Evolutionary conservation across 225 moss, liverwort and hornwort species (phyloP).

Genomic region (Pseudoscleropodium purum): DNA sequence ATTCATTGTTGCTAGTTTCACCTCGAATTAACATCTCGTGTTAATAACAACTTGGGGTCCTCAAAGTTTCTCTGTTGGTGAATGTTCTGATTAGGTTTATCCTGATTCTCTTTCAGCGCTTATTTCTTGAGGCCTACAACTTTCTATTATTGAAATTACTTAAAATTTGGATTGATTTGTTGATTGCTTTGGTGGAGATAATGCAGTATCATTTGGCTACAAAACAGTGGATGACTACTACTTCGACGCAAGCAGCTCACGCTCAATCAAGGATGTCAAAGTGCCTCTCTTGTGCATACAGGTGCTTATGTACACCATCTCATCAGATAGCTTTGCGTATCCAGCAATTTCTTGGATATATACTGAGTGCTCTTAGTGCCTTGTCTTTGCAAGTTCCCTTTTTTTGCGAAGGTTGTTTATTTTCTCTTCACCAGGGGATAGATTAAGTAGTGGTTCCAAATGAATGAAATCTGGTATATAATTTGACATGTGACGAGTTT

Average conservation of each 20-base stretch:
- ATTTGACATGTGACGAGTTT: not conserved
- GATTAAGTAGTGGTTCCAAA: not conserved
- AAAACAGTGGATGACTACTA: conserved; percentile 90
- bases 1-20: not conserved
- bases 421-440: not conserved
- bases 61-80: not conserved
- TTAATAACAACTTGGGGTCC: not conserved
- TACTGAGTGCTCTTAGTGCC: not conserved
- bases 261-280: conserved; percentile 68
- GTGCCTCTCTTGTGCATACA: conserved; percentile 92
- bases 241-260: conserved; percentile 68
- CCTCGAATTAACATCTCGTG: not conserved
- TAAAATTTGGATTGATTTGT: not conserved
- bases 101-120: not conserved
- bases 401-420: not conserved
- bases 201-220: conserved; percentile 87
- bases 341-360: not conserved
- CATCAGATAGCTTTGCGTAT: not conserved
- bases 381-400: not conserved
- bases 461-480: not conserved
- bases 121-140: not conserved
- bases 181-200: not conserved
- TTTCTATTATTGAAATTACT: too few relatives aligned
- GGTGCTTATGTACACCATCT: conserved; percentile 17
- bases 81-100: not conserved